A percentile compares a stretch with the other conserved stretches of the same genome.
These are phyloP conservation scores for Fusarium subtropicale DNA, from an alignment of 2,329 filamentous ascomycete genomes.

Conservation along the genomic window DNA sequence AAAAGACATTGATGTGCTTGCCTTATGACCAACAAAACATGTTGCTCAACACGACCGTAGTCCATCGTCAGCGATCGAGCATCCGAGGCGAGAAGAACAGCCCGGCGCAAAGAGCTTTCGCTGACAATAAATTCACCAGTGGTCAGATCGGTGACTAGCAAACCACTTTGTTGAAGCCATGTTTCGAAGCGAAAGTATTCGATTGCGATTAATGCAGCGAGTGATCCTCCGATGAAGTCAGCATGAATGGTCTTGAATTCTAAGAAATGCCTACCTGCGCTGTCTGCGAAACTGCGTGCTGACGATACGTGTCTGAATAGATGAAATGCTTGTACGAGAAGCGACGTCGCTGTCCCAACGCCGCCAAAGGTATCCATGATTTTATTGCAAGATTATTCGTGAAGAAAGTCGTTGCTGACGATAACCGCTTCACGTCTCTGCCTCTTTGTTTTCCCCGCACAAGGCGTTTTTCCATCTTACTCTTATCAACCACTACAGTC, in stretches of 20 bases:
- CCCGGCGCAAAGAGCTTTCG: background rate
- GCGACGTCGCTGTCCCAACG: background rate
- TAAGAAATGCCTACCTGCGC: background rate
- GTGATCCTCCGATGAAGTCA: background rate
- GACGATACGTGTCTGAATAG: background rate
- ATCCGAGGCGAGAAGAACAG: background rate
- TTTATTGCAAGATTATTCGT: fast-evolving
- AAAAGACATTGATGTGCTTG: background rate
- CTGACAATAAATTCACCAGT: background rate
- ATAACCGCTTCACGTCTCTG: too few relatives aligned
- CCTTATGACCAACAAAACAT: background rate
- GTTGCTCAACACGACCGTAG: background rate
- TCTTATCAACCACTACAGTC: too few relatives aligned
- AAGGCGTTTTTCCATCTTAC: too few relatives aligned
- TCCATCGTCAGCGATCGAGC: too few relatives aligned
- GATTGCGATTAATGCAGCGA: background rate
- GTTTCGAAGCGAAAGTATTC: background rate
- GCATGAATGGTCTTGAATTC: too few relatives aligned
- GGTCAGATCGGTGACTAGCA: background rate
- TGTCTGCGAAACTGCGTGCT: background rate
- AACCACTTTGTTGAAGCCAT: background rate
- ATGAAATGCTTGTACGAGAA: background rate
- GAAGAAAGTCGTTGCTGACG: too few relatives aligned
- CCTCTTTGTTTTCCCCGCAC: too few relatives aligned
- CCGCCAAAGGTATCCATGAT: background rate